phyloP scores from a whole-genome alignment of 2,329 filamentous ascomycete species.

The Trichoderma hamatum region DNA sequence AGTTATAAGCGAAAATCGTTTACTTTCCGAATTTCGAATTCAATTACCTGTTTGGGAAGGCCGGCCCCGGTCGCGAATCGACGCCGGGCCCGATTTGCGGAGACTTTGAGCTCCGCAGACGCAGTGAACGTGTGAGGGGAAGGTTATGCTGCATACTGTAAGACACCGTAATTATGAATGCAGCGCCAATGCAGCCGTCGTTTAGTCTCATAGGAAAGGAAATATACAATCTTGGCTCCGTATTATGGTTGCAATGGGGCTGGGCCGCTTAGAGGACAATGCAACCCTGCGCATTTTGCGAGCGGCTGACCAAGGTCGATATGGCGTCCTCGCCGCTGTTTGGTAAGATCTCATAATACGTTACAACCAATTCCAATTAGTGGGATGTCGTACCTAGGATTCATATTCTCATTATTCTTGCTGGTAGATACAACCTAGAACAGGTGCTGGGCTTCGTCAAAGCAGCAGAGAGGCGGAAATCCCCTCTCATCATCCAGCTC shows the following conservation, averaged over 20 bases:
- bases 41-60: background rate
- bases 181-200: background rate
- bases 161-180: background rate
- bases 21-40: too few relatives aligned
- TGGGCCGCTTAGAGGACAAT: background rate
- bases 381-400: background rate
- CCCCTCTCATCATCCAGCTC: conserved; percentile 68
- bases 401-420: background rate
- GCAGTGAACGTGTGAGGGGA: background rate
- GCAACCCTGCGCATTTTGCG: conserved; percentile 8
- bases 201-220: background rate
- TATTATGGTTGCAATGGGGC: background rate
- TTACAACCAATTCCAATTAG: background rate
- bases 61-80: background rate
- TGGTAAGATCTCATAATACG: background rate
- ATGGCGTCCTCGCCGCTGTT: conserved; percentile 22
- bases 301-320: conserved; percentile 11
- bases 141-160: background rate
- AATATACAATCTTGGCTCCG: background rate
- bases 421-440: conserved; percentile 51
- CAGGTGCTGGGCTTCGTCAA: conserved; percentile 67
- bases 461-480: conserved; percentile 67
- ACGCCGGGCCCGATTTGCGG: background rate
- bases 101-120: background rate
- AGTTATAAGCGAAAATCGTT: background rate